Evolutionary conservation across 2,329 filamentous ascomycete genomes (phyloP).

Genomic region (Aureobasidium musti): DNA sequence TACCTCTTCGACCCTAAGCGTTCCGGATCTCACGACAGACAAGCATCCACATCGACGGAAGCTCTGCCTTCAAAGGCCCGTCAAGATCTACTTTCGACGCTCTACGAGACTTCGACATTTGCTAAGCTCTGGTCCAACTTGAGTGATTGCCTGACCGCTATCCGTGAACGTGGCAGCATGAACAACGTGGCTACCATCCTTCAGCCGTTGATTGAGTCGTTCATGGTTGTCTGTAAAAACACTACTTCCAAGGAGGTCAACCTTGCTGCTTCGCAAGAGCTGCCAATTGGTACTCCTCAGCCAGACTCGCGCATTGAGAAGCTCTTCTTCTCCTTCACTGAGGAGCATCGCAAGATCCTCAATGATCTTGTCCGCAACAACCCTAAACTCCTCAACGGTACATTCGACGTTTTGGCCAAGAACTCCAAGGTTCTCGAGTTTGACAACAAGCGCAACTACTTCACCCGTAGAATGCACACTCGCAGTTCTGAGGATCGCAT

Average conservation of each 20-base stretch:
- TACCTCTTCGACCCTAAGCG: conserved; percentile 88
- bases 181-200: conserved; percentile 96
- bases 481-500: conserved; percentile 70
- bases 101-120: conserved; percentile 91
- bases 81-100: conserved; percentile 78
- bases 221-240: conserved; percentile 99
- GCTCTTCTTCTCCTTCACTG: conserved; percentile 95
- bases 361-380: conserved; percentile 98
- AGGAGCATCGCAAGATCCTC: conserved; percentile 94
- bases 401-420: conserved; percentile 92
- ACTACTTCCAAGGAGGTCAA: conserved; percentile 74
- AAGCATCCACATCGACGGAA: conserved; percentile 47
- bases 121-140: conserved; percentile 88
- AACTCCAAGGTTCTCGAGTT: conserved; percentile 99
- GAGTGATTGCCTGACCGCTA: conserved; percentile 82
- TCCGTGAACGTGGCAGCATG: conserved; percentile 91
- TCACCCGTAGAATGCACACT: conserved; percentile 87
- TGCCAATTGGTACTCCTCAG: conserved; percentile 69
- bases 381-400: conserved; percentile 97
- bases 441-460: conserved; percentile 99
- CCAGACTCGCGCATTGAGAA: conserved; percentile 82
- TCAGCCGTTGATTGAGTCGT: conserved; percentile 86
- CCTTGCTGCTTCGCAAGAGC: conserved; percentile 58
- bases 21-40: conserved; percentile 57
- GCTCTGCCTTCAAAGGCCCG: conserved; percentile 65